Evolutionary conservation across 2,329 filamentous ascomycete species (phyloP).

Genomic region (Aspergillus sp.): DNA sequence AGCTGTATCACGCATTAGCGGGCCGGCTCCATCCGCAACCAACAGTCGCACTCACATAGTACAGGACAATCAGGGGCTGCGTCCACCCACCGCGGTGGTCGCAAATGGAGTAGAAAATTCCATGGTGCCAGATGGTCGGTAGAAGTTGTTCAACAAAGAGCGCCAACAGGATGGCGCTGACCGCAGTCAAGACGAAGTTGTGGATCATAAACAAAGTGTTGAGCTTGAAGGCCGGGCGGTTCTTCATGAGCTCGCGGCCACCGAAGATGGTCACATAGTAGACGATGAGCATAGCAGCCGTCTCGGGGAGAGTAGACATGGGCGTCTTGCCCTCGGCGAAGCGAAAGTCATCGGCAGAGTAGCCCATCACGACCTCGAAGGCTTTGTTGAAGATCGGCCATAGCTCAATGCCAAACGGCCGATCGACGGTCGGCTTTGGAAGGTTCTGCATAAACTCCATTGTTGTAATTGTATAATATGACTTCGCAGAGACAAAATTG

Average conservation of each 20-base stretch:
- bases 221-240: conserved; percentile 79
- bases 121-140: conserved; percentile 74
- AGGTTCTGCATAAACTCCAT: conserved; percentile 54
- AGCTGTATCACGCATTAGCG: conserved; percentile 61
- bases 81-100: conserved; percentile 80
- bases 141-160: conserved; percentile 91
- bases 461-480: conserved; percentile 16
- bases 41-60: conserved; percentile 73
- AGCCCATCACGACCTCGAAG: conserved; percentile 74
- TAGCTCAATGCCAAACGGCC: conserved; percentile 84
- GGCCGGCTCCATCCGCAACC: not conserved
- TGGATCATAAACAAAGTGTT: conserved; percentile 90
- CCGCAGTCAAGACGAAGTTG: conserved; percentile 89
- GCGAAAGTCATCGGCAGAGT: conserved; percentile 79
- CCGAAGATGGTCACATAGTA: conserved; percentile 96
- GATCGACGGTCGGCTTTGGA: conserved; percentile 78
- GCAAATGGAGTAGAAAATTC: conserved; percentile 88
- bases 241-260: conserved; percentile 88
- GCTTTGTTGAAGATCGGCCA: conserved; percentile 94
- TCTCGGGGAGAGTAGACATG: conserved; percentile 86
- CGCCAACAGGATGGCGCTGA: conserved; percentile 76
- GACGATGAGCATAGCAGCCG: conserved; percentile 73
- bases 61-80: conserved; percentile 85
- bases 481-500: conserved; percentile 10
- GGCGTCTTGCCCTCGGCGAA: conserved; percentile 81